Conservation (phyloP, 805 yeast species). For the Clavispora vitiphila region DNA sequence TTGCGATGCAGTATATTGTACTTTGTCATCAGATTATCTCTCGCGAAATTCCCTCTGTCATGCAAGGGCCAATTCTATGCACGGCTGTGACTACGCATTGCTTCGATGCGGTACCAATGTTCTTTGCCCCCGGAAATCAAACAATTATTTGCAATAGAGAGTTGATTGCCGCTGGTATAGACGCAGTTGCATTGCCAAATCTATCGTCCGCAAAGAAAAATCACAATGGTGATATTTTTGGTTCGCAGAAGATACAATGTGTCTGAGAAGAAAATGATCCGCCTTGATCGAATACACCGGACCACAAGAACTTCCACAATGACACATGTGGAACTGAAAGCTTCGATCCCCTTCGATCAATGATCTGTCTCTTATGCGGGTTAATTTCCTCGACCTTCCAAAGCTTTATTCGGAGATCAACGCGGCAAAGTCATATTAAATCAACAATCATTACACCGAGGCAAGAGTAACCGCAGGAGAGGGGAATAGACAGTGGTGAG, state of each 20-base stretch:
- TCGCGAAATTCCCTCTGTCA: background rate
- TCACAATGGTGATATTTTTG: slow-evolving; percentile 19
- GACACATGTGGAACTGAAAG: background rate
- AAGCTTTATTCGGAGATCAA: no score
- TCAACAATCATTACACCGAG: no score
- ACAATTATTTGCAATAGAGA: no score
- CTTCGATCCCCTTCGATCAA: no score
- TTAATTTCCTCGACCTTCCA: no score
- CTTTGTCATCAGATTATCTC: background rate
- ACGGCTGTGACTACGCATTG: no score
- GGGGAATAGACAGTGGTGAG: background rate
- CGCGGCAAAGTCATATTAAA: no score
- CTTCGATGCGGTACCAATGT: no score
- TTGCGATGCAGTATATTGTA: background rate
- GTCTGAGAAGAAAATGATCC: background rate
- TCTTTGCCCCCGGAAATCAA: no score
- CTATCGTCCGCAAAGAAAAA: background rate
- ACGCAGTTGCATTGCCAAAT: no score
- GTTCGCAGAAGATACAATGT: background rate
- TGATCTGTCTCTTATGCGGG: no score
- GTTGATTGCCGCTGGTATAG: no score
- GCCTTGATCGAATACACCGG: background rate
- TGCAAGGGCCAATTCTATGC: background rate
- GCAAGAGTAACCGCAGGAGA: background rate
- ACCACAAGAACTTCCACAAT: background rate